Conservation (phyloP, 2,329 filamentous ascomycete genomes). For the Chalaropsis thielavioides region DNA sequence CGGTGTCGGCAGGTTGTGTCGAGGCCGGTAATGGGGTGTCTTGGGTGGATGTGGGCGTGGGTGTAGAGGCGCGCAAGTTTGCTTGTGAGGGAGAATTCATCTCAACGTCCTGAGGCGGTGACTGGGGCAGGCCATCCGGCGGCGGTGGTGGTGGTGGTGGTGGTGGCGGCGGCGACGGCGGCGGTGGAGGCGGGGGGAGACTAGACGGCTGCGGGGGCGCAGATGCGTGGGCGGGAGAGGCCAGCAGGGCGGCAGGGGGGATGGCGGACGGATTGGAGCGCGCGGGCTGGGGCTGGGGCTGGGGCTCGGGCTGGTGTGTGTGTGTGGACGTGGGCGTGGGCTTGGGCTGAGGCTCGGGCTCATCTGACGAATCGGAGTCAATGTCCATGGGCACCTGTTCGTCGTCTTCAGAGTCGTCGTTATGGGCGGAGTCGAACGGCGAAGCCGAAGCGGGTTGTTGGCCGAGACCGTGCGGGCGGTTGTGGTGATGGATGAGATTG, state of each 20-base stretch:
- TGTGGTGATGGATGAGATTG: not conserved
- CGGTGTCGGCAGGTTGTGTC: not conserved
- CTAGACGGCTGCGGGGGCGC: not conserved
- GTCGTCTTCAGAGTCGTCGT: slow-evolving; percentile 3
- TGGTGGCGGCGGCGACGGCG: not conserved
- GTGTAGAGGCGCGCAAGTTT: not conserved
- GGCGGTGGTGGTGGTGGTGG: not conserved
- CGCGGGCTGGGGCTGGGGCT: not conserved
- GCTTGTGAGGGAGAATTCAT: not conserved
- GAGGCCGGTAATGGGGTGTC: not conserved
- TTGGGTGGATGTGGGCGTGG: not conserved
- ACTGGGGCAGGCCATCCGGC: not conserved
- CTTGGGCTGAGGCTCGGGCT: not conserved
- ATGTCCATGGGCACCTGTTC: slow-evolving; percentile 16
- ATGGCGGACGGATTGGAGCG: not conserved
- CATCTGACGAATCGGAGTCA: slow-evolving; percentile 8
- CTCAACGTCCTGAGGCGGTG: not conserved
- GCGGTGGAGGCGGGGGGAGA: not conserved
- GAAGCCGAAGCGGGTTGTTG: not conserved
- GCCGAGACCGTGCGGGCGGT: not conserved
- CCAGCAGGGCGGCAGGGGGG: not conserved
- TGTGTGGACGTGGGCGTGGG: not conserved
- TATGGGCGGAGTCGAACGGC: not conserved
- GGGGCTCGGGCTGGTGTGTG: not conserved
- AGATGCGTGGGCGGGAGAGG: not conserved